A percentile compares a stretch with the other conserved stretches of the same genome.
phyloP scores from a whole-genome alignment of 345 rosid genomes.

The Trapa bicornis region DNA sequence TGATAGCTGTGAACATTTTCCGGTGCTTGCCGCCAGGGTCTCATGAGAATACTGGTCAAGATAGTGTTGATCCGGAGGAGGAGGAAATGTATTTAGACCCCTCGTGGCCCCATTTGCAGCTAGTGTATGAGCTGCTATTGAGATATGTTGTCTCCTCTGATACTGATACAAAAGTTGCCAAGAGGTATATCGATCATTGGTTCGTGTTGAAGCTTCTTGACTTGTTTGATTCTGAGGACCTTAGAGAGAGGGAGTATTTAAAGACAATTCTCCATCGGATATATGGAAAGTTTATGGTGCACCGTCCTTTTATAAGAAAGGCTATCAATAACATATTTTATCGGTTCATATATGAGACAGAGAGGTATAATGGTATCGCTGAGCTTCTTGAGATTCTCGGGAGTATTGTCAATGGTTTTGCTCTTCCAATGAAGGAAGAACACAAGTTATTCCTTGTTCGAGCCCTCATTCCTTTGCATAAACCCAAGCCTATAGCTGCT shows the following conservation, averaged over 20 bases:
- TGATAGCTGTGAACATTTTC: slow-evolving; percentile 37
- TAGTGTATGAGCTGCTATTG: slow-evolving; percentile 66
- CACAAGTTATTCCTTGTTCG: slow-evolving; percentile 79
- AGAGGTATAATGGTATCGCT: slow-evolving; percentile 68
- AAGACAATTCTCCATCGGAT: slow-evolving; percentile 62
- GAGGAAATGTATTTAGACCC: slow-evolving; percentile 50
- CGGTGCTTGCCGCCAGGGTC: slow-evolving; percentile 40
- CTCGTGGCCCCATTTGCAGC: slow-evolving; percentile 83
- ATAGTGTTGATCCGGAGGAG: slow-evolving; percentile 33
- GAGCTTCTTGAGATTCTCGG: slow-evolving; percentile 85
- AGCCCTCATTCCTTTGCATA: slow-evolving; percentile 75
- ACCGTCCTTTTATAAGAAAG: slow-evolving; percentile 73
- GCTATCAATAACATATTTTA: slow-evolving; percentile 61
- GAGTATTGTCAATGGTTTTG: slow-evolving; percentile 75
- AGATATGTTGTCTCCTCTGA: slow-evolving; percentile 59
- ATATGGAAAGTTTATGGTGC: slow-evolving; percentile 85
- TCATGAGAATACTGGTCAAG: slow-evolving; percentile 40
- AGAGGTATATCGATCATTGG: slow-evolving; percentile 71
- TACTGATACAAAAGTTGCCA: slow-evolving; percentile 64
- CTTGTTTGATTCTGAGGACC: slow-evolving; percentile 74
- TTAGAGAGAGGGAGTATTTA: slow-evolving; percentile 73
- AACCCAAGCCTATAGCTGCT: slow-evolving; percentile 64
- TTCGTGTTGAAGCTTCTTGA: slow-evolving; percentile 70
- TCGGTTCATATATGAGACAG: slow-evolving; percentile 62
- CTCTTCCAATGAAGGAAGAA: slow-evolving; percentile 81